These are phyloP conservation scores for Vaccinium myrtillus DNA, from an alignment of 148 eudicot species.

Conservation along the genomic window DNA sequence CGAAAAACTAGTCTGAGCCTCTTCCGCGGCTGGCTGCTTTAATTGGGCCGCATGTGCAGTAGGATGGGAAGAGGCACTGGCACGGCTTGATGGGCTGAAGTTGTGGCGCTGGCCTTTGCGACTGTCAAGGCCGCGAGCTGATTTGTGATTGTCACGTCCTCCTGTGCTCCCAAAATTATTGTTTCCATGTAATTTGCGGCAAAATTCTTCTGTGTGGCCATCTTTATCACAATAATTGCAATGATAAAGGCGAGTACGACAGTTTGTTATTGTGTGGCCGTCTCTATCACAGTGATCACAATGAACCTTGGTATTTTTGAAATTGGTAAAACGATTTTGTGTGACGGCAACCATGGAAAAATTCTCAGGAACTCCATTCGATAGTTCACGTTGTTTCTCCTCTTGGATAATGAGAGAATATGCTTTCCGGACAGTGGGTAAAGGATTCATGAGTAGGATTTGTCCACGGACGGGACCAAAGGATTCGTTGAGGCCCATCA, in stretches of 20 bases:
- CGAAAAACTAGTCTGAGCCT: neutral
- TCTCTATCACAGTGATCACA: conserved; percentile 10
- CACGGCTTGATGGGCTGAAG: neutral
- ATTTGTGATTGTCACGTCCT: neutral
- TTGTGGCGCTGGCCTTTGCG: neutral
- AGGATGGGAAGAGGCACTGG: neutral
- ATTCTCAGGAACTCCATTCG: neutral
- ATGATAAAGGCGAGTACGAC: neutral
- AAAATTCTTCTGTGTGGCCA: conserved; percentile 3
- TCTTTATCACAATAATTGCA: neutral
- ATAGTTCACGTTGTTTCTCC: neutral
- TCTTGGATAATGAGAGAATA: conserved; percentile 10
- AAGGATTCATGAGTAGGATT: conserved; percentile 12
- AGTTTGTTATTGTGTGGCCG: conserved; percentile 15
- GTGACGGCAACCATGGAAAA: conserved; percentile 2
- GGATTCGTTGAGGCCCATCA: neutral
- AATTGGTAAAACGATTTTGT: neutral
- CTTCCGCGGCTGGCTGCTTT: neutral
- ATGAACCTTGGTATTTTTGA: neutral
- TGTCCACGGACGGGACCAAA: neutral
- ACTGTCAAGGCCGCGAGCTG: neutral
- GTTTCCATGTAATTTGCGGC: neutral
- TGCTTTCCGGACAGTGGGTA: conserved; percentile 15
- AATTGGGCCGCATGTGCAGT: neutral
- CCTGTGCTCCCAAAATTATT: neutral